Percentiles rank a stretch among this genome's conserved stretches.
Conservation (phyloP, 768 basidiomycete genomes). For the Kwoniella mangroviensis region DNA sequence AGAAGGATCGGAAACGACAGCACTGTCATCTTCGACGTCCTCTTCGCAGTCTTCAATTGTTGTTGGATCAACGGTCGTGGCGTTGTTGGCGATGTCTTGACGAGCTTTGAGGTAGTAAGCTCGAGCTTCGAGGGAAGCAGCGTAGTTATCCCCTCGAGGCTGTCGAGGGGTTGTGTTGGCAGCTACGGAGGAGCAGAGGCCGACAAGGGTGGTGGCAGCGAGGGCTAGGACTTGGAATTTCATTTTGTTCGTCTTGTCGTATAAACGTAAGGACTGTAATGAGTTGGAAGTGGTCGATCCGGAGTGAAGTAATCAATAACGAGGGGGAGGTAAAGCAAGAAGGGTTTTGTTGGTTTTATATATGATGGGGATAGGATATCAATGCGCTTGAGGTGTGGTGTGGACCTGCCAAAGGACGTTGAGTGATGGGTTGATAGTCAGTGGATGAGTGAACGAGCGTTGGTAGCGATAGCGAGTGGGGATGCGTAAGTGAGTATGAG, state of each 20-base stretch:
- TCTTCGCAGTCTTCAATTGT: conserved; percentile 8
- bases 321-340: background rate
- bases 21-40: conserved; percentile 4
- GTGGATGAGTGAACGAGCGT: background rate
- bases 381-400: background rate
- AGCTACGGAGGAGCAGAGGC: conserved; percentile 13
- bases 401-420: conserved; percentile 27
- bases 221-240: conserved; percentile 12
- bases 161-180: conserved; percentile 3
- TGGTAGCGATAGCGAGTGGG: background rate
- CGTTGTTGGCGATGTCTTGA: conserved; percentile 11
- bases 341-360: too few relatives aligned
- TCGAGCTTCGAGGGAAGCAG: conserved; percentile 6
- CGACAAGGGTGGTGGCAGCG: conserved; percentile 15
- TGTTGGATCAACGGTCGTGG: background rate
- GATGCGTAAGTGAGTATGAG: background rate
- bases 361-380: background rate
- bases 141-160: background rate
- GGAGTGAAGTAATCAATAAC: background rate
- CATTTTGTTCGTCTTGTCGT: conserved; percentile 6
- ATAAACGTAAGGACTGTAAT: conserved; percentile 2
- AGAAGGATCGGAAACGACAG: background rate
- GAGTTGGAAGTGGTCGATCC: background rate
- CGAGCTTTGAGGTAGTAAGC: conserved; percentile 12
- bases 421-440: background rate